A percentile compares a stretch with the other conserved stretches of the same genome.
These are phyloP conservation scores for Alternaria gaisen DNA, from an alignment of 2,329 filamentous ascomycete species.

Conservation along the genomic window DNA sequence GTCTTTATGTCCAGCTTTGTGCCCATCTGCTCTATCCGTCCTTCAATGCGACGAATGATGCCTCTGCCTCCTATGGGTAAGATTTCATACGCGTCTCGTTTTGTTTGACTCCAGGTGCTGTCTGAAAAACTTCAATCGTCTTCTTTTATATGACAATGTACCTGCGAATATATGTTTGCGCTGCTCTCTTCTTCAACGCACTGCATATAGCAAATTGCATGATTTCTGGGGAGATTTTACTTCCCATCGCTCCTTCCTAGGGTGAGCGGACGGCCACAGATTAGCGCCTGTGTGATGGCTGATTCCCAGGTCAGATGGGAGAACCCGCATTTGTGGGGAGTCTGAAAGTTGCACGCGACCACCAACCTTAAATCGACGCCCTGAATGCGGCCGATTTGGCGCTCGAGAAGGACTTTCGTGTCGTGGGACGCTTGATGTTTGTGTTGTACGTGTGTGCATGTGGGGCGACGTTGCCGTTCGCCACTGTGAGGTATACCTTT, in stretches of 20 bases:
- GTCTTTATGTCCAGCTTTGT: background rate
- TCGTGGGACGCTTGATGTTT: background rate
- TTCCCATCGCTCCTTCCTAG: background rate
- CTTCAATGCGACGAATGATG: too few relatives aligned
- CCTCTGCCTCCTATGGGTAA: too few relatives aligned
- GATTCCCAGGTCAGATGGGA: background rate
- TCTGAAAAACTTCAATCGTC: too few relatives aligned
- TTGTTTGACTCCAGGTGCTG: too few relatives aligned
- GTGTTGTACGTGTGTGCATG: background rate
- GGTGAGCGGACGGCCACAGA: background rate
- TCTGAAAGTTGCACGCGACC: slow-evolving; percentile 1
- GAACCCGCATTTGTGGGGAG: background rate
- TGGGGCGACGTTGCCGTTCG: background rate
- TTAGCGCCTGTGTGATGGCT: background rate
- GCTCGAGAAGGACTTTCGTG: background rate
- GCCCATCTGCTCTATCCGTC: too few relatives aligned
- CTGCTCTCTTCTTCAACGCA: too few relatives aligned
- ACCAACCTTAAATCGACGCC: background rate
- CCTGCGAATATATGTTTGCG: too few relatives aligned
- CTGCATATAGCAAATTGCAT: background rate
- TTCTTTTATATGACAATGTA: too few relatives aligned
- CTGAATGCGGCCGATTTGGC: background rate
- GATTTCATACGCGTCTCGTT: too few relatives aligned
- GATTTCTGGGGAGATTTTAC: background rate
- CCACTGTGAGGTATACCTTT: background rate